Evolutionary conservation across 805 yeast species (phyloP).

Genomic region (Saccharomycopsis synnaedendra): DNA sequence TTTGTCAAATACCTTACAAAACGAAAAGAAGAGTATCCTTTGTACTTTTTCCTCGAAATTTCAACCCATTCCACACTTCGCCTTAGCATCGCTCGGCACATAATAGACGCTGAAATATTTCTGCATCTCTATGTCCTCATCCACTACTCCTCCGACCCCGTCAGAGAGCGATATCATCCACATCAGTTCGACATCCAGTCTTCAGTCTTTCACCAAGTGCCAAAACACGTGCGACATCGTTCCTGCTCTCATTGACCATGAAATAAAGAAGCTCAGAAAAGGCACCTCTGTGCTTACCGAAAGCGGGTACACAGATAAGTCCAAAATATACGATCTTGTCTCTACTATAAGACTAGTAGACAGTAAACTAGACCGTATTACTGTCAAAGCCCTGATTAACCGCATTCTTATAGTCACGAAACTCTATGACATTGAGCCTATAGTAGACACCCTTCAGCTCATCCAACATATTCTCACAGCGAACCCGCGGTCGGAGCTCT

Average conservation of each 20-base stretch:
- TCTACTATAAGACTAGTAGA: constrained; percentile 23
- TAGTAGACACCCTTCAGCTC: constrained; percentile 19
- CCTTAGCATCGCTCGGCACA: neutral
- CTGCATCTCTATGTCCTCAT: neutral
- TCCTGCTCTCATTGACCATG: constrained; percentile 11
- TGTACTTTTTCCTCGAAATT: neutral
- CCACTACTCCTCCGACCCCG: neutral
- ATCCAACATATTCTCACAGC: constrained; percentile 17
- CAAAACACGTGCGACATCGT: constrained; percentile 13
- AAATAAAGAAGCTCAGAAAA: constrained; percentile 1
- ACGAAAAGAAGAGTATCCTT: neutral
- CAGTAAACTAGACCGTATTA: constrained; percentile 21
- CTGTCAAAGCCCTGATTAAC: constrained; percentile 19
- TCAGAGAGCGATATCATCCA: neutral
- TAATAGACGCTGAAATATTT: neutral
- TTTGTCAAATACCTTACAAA: too few species aligned
- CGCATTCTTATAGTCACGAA: constrained; percentile 23
- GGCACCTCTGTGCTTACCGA: neutral
- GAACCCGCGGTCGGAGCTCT: constrained; percentile 32
- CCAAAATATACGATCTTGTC: constrained; percentile 17
- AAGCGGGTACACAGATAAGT: constrained; percentile 1
- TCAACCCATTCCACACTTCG: neutral
- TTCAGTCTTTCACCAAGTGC: constrained; percentile 1
- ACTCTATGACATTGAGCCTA: constrained; percentile 23
- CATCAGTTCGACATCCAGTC: neutral